Base-by-base conservation (phyloP, 352 stramenopile species). In the Phytophthora fragariae region DNA sequence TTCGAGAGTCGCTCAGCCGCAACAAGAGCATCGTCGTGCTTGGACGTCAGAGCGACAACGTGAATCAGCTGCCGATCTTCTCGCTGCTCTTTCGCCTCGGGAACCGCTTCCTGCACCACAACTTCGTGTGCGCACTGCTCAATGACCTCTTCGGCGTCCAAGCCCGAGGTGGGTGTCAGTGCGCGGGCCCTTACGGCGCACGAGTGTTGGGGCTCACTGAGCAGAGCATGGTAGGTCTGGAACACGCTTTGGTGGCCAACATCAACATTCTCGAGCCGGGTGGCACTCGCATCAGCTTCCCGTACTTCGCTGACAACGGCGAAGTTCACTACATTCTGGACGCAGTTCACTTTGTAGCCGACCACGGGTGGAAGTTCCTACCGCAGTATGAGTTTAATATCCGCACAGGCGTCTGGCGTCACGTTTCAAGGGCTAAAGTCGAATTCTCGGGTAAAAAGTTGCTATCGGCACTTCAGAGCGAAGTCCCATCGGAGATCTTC, bases 331-430 rank as follows among this genome's bases (percentile, higher is more conserved):
- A 99, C 85, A 93, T 99, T 10, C 52, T 99, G 10, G 49, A 92
- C 6, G 96, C 97, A 2, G 81, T 99, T 17, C 78, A 92, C 44
- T 99, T 98, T 75, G 93, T 99, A 10, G 91, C 96, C 1, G 83
- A 91, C 53, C 71, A 99, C 60, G 98, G 94, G 49, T 98, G 88
- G 85, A 92, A 92, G 27, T 94, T 99, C 29, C 81, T 99, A 41
- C 94, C 93, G 19, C 85, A 97, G 62, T 99, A 99, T 77, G 64
- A 77, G 33, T 98, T 97, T 73, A 97, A 99, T 81, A 88, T 98
- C 78, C 83, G 93, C n/a, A 99, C 94, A 12, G 97, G 97, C 14
- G 96, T 98, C 61, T 98, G 92, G 92, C 77, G 84, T 19, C 89
- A 98, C 66, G 62, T 65, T 11, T 68, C 68, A 9, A 57, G 67